These are phyloP conservation scores for Penicillium fimorum DNA, from an alignment of 495 filamentous ascomycete species.

Conservation along the genomic window DNA sequence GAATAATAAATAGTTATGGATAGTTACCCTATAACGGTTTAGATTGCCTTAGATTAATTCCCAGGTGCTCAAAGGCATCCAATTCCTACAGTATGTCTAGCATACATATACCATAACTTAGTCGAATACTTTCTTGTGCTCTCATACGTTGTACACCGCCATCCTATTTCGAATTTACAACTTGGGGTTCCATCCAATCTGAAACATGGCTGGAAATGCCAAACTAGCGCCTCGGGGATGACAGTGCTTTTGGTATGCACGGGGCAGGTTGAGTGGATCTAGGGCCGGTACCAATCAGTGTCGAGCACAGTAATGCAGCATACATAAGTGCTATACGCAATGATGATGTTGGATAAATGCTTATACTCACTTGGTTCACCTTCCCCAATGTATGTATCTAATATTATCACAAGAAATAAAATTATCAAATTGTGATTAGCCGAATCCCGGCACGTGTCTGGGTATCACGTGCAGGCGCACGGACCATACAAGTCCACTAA, in stretches of 20 bases:
- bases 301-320: not conserved
- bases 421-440: too few relatives aligned
- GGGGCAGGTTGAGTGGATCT: not conserved
- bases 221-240: slow-evolving; percentile 22
- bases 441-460: not conserved
- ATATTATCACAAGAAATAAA: too few relatives aligned
- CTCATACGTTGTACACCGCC: not conserved
- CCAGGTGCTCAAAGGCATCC: not conserved
- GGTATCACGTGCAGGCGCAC: not conserved
- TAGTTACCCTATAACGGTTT: not conserved
- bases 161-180: not conserved
- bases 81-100: not conserved
- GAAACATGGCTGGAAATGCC: slow-evolving; percentile 28
- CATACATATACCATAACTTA: too few relatives aligned
- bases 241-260: slow-evolving; percentile 5
- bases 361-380: too few relatives aligned
- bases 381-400: too few relatives aligned
- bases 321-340: too few relatives aligned
- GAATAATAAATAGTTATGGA: not conserved
- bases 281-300: not conserved
- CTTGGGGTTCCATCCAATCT: slow-evolving; percentile 19
- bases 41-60: not conserved
- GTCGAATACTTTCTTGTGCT: too few relatives aligned
- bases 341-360: too few relatives aligned
- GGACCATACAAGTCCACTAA: not conserved